Evolutionary conservation across 805 yeast genomes (phyloP).

Genomic region (Saccharomycopsis selenospora): DNA sequence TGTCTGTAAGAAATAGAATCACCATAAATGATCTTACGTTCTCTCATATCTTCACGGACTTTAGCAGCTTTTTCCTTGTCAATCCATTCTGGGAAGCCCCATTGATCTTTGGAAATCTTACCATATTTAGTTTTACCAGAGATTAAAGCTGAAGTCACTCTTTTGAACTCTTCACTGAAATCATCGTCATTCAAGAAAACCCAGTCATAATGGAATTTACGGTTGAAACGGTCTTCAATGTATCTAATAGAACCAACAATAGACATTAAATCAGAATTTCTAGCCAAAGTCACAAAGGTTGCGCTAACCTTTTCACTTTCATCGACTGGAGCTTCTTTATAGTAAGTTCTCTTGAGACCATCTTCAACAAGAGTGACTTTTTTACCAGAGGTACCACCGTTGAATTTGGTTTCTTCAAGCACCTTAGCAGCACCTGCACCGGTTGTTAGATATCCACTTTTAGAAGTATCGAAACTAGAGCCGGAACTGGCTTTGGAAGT

Average conservation of each 20-base stretch:
- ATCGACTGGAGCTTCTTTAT: constrained; percentile 22
- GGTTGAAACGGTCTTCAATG: constrained; percentile 86
- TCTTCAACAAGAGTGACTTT: constrained; percentile 8
- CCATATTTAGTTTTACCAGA: constrained; percentile 80
- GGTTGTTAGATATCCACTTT: neutral
- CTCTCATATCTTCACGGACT: constrained; percentile 46
- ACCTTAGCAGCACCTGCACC: neutral
- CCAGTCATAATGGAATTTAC: constrained; percentile 83
- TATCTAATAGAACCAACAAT: constrained; percentile 60
- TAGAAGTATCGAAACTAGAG: neutral
- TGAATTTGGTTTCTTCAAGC: constrained; percentile 1
- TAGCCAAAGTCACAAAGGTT: constrained; percentile 72
- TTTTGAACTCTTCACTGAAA: constrained; percentile 75
- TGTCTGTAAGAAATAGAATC: constrained; percentile 68
- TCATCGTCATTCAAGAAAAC: constrained; percentile 85
- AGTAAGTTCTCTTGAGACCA: constrained; percentile 16
- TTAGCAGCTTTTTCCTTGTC: constrained; percentile 60
- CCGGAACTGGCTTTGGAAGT: neutral
- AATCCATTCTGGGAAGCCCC: constrained; percentile 84
- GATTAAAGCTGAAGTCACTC: constrained; percentile 55
- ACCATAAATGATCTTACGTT: constrained; percentile 52
- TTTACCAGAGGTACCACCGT: constrained; percentile 5
- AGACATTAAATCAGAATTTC: constrained; percentile 63
- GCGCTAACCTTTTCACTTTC: constrained; percentile 49
- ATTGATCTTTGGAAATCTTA: constrained; percentile 70